These are phyloP conservation scores for Dunaliella salina DNA, from an alignment of 163 green algal genomes.

Conservation along the genomic window DNA sequence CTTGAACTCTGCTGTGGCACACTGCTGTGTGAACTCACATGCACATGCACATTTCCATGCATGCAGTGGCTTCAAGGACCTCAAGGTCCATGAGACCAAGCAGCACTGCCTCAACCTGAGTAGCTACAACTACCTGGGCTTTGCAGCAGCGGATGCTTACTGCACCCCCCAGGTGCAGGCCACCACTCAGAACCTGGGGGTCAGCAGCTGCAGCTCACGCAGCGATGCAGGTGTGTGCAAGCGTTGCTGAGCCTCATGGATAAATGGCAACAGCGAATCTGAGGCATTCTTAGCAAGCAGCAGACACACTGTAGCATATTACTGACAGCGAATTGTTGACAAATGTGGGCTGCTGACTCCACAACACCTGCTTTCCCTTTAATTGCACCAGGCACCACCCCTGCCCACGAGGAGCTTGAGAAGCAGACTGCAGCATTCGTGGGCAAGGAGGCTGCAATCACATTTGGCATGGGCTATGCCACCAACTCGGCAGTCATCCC, in stretches of 20 bases:
- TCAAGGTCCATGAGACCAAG: constrained; percentile 35
- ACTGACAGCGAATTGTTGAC: too few species aligned
- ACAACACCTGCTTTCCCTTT: not conserved
- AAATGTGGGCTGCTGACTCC: too few species aligned
- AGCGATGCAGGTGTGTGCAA: constrained; percentile 45
- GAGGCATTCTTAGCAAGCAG: not conserved
- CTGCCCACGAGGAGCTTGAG: constrained; percentile 81
- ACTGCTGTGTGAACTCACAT: not conserved
- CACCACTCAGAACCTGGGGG: constrained; percentile 58
- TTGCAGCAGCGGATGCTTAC: constrained; percentile 88
- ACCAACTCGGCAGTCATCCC: constrained; percentile 93
- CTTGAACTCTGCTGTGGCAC: not conserved
- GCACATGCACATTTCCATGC: not conserved
- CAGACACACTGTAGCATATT: too few species aligned
- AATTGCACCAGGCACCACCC: constrained; percentile 61
- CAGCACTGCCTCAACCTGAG: constrained; percentile 89
- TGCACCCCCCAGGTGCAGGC: constrained; percentile 87
- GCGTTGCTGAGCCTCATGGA: too few species aligned
- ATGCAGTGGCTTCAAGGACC: constrained; percentile 14
- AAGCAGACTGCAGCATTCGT: constrained; percentile 77
- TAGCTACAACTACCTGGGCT: constrained; percentile 99
- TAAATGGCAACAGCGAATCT: too few species aligned
- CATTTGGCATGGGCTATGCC: constrained; percentile 97
- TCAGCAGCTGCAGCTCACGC: constrained; percentile 60
- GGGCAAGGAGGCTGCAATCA: constrained; percentile 82